Percentiles rank a stretch among this genome's conserved stretches.
These are phyloP conservation scores for Colletotrichum falcatum DNA, from an alignment of 2,329 filamentous ascomycete genomes.

Conservation along the genomic window DNA sequence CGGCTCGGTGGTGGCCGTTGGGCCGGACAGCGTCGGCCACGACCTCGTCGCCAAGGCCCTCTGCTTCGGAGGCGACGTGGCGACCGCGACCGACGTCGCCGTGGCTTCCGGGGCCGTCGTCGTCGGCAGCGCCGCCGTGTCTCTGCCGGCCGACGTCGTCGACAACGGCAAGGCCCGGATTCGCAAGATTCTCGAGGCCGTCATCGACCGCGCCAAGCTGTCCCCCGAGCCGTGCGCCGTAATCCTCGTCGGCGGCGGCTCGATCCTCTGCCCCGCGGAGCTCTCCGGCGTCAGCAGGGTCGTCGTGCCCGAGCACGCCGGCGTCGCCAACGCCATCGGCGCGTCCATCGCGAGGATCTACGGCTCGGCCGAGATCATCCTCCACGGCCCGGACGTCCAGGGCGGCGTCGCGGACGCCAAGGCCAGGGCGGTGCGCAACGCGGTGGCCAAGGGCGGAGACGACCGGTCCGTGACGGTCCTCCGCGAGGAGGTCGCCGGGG, in stretches of 20 bases:
- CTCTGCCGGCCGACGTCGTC: constrained; percentile 7
- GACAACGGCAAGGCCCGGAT: constrained; percentile 29
- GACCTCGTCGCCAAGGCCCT: constrained; percentile 41
- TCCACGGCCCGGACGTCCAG: constrained; percentile 41
- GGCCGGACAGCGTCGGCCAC: constrained; percentile 46
- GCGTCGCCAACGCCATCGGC: constrained; percentile 44
- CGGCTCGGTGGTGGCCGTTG: constrained; percentile 40
- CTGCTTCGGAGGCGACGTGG: constrained; percentile 43
- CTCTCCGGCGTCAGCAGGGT: constrained; percentile 43
- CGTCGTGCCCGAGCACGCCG: constrained; percentile 42
- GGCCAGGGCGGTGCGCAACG: constrained; percentile 39
- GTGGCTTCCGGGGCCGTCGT: constrained; percentile 26
- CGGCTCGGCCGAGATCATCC: constrained; percentile 41
- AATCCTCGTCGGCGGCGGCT: constrained; percentile 45
- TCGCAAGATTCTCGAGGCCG: constrained; percentile 42
- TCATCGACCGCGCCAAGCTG: constrained; percentile 44
- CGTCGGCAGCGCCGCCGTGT: constrained; percentile 21
- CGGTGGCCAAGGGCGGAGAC: constrained; percentile 42
- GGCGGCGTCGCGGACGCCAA: constrained; percentile 40
- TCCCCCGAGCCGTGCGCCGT: constrained; percentile 43
- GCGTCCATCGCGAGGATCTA: constrained; percentile 44
- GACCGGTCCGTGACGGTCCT: constrained; percentile 40
- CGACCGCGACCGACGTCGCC: constrained; percentile 45
- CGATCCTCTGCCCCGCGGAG: constrained; percentile 40
- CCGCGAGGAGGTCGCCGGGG: constrained; percentile 42